phyloP scores from a whole-genome alignment of 345 rosid genomes.

The thale cress (Arabidopsis thaliana) region DNA sequence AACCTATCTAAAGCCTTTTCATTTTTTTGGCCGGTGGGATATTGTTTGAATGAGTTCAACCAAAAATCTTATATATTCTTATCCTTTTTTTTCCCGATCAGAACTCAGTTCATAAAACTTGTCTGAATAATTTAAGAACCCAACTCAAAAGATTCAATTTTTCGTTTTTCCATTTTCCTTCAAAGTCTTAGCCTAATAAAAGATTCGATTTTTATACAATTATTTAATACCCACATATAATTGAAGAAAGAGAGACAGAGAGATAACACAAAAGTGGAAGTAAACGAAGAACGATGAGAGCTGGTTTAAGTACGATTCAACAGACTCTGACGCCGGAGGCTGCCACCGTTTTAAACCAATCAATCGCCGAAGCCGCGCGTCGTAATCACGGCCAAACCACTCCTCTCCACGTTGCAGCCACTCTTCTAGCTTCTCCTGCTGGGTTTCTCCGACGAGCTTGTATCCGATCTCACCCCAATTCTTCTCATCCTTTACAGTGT shows the following conservation, averaged over 20 bases:
- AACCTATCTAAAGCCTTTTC: constrained; percentile 35
- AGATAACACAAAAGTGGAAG: constrained; percentile 2
- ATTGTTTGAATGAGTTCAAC: constrained; percentile 33
- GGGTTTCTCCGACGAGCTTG: constrained; percentile 97
- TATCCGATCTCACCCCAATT: constrained; percentile 95
- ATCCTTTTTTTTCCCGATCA: constrained; percentile 5
- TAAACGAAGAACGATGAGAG: constrained; percentile 64
- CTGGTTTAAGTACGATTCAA: constrained; percentile 91
- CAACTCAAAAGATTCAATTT: constrained; percentile 41
- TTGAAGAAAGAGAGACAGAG: constrained; percentile 43
- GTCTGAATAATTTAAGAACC: constrained; percentile 41
- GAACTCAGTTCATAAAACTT: constrained; percentile 18
- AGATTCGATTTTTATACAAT: constrained; percentile 30
- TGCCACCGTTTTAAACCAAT: constrained; percentile 82
- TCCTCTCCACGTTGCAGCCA: constrained; percentile 95
- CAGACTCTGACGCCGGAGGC: constrained; percentile 98
- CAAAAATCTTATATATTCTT: constrained; percentile 31
- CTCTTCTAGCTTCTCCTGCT: constrained; percentile 74
- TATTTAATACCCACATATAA: constrained; percentile 31
- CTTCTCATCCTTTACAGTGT: constrained; percentile 98
- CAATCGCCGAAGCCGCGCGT: constrained; percentile 88
- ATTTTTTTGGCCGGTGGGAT: constrained; percentile 37
- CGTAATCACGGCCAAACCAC: constrained; percentile 95
- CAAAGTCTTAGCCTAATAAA: neutral
- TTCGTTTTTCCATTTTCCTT: neutral